Evolutionary conservation across 306 rosid species (phyloP).

Genomic region (Vigna nakashimae): DNA sequence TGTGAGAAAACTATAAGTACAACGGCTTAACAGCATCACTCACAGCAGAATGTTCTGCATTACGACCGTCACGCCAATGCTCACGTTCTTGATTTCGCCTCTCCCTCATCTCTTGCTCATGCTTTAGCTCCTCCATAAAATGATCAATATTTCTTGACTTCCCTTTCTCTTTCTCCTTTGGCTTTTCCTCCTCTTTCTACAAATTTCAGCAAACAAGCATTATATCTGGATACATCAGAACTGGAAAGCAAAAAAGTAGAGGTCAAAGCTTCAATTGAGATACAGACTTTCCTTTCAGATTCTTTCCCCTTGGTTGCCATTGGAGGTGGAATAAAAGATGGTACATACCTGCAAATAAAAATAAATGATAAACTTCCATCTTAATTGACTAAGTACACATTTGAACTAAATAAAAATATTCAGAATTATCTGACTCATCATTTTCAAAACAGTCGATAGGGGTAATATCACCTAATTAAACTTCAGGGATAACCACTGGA

Average conservation of each 20-base stretch:
- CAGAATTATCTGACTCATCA: slow-evolving; percentile 30
- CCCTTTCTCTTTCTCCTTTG: slow-evolving; percentile 90
- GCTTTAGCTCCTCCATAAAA: slow-evolving; percentile 98
- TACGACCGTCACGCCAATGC: slow-evolving; percentile 82
- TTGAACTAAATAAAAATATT: slow-evolving; percentile 29
- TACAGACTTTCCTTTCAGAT: slow-evolving; percentile 87
- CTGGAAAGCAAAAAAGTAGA: slow-evolving; percentile 23
- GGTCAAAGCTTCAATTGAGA: slow-evolving; percentile 19
- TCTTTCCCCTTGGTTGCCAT: slow-evolving; percentile 96
- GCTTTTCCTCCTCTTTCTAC: slow-evolving; percentile 93
- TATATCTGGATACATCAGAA: slow-evolving; percentile 40
- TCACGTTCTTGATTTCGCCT: slow-evolving; percentile 96
- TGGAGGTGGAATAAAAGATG: slow-evolving; percentile 97
- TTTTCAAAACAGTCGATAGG: slow-evolving; percentile 36
- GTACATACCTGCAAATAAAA: slow-evolving; percentile 89
- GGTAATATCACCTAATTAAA: slow-evolving; percentile 19
- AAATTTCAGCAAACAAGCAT: slow-evolving; percentile 45
- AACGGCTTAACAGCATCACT: slow-evolving; percentile 39
- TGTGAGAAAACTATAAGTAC: neutral
- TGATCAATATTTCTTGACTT: slow-evolving; percentile 91
- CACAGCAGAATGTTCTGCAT: slow-evolving; percentile 71
- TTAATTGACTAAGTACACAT: slow-evolving; percentile 38
- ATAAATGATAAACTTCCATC: slow-evolving; percentile 53
- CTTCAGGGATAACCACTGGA: slow-evolving; percentile 43
- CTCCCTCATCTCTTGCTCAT: slow-evolving; percentile 96